Percentiles rank a stretch among this genome's conserved stretches.
phyloP scores from a whole-genome alignment of 768 basidiomycete species.

The Galerina sulciceps region DNA sequence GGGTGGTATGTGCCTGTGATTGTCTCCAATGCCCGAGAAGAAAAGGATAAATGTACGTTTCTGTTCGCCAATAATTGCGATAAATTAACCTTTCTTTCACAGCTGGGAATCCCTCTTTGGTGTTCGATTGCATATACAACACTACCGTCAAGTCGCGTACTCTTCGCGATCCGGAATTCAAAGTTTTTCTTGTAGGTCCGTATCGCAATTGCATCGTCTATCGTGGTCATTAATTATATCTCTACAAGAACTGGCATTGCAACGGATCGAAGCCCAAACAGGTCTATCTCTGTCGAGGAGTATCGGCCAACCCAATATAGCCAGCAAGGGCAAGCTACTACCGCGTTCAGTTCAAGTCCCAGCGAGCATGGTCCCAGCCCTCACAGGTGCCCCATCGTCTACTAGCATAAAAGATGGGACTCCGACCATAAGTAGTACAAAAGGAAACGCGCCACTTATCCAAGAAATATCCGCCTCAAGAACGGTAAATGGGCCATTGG shows the following conservation, averaged over 20 bases:
- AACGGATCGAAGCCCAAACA: conserved; percentile 67
- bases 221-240: conserved; percentile 1
- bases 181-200: conserved; percentile 69
- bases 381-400: conserved; percentile 9
- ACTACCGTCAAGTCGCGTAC: conserved; percentile 59
- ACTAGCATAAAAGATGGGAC: background rate
- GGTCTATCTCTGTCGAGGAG: conserved; percentile 65
- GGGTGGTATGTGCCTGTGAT: conserved; percentile 74
- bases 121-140: conserved; percentile 78
- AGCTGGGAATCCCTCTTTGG: conserved; percentile 73
- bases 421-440: background rate
- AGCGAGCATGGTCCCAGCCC: conserved; percentile 31
- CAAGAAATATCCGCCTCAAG: conserved; percentile 36
- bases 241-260: conserved; percentile 64
- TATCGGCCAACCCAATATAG: conserved; percentile 77
- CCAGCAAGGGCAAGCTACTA: conserved; percentile 70
- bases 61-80: conserved; percentile 1
- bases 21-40: conserved; percentile 64
- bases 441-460: conserved; percentile 38
- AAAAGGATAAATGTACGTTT: conserved; percentile 70
- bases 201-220: background rate
- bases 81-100: conserved; percentile 4
- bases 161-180: conserved; percentile 67
- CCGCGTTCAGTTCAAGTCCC: conserved; percentile 65
- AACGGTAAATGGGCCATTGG: conserved; percentile 12